Percentiles rank a stretch among this genome's conserved stretches.
Evolutionary conservation across 176 grass and related monocot genomes (phyloP).

Genomic region (barley (Hordeum vulgare)): DNA sequence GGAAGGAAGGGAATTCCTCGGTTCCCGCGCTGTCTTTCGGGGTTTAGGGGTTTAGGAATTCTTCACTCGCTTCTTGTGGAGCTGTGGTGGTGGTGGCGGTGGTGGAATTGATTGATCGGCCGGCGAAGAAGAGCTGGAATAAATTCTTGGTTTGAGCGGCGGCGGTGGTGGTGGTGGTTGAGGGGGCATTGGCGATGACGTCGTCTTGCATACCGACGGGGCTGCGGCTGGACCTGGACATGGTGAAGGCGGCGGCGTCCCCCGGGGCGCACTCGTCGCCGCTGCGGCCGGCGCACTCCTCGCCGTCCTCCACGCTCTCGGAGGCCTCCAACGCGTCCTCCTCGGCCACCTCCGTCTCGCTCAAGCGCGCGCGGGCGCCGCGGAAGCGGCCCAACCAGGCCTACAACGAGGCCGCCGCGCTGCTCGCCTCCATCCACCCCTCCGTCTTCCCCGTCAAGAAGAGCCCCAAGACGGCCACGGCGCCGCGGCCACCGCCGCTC

Average conservation of each 20-base stretch:
- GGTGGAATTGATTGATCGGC: not conserved
- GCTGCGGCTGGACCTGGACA: constrained; percentile 71
- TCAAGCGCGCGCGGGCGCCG: constrained; percentile 72
- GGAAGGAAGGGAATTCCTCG: not conserved
- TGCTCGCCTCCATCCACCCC: constrained; percentile 80
- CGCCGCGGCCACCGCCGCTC: not conserved
- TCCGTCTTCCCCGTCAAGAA: constrained; percentile 74
- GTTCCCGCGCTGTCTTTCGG: not conserved
- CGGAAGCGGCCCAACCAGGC: constrained; percentile 88
- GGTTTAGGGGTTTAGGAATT: constrained; percentile 18
- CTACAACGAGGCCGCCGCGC: constrained; percentile 94
- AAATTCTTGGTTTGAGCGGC: not conserved
- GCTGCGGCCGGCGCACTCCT: constrained; percentile 53
- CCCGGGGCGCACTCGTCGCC: constrained; percentile 62
- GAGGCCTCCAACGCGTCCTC: constrained; percentile 58
- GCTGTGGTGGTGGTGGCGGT: constrained; percentile 1
- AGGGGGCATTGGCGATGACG: constrained; percentile 38
- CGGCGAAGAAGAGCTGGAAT: not conserved
- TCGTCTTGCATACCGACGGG: constrained; percentile 76
- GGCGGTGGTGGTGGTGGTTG: not conserved
- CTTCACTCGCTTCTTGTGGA: not conserved
- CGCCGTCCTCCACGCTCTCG: constrained; percentile 59
- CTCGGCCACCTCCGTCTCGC: constrained; percentile 52
- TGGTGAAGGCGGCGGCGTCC: constrained; percentile 60
- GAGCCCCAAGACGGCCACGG: constrained; percentile 34